A percentile compares a stretch with the other conserved stretches of the same genome.
phyloP scores from a whole-genome alignment of 495 filamentous ascomycete genomes.

The Cairneyella variabilis region DNA sequence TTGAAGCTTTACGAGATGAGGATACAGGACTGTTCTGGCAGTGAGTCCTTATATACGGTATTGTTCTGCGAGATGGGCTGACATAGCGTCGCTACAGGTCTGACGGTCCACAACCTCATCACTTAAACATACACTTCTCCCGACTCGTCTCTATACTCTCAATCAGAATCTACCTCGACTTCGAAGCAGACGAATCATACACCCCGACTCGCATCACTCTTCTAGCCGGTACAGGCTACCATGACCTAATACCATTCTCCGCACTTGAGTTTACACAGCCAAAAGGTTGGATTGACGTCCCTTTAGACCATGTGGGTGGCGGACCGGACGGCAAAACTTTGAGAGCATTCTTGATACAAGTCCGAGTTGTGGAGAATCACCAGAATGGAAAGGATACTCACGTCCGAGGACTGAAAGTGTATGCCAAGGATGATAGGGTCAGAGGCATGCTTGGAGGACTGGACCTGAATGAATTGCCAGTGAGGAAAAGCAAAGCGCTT shows the following conservation, averaged over 20 bases:
- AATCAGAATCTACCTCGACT: conserved; percentile 86
- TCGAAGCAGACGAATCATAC: conserved; percentile 88
- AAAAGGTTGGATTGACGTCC: conserved; percentile 85
- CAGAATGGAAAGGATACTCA: conserved; percentile 99
- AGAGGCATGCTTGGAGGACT: conserved; percentile 9
- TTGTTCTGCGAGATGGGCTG: neutral
- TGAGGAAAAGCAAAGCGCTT: conserved; percentile 7
- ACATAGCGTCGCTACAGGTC: conserved; percentile 43
- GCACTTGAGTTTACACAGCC: conserved; percentile 76
- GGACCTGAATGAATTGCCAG: conserved; percentile 3
- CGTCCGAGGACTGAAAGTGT: conserved; percentile 89
- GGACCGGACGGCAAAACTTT: conserved; percentile 64
- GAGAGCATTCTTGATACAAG: conserved; percentile 80
- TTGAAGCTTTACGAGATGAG: conserved; percentile 77
- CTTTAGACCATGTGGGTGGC: conserved; percentile 64
- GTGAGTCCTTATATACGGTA: conserved; percentile 32
- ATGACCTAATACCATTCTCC: conserved; percentile 81
- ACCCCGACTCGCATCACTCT: conserved; percentile 92
- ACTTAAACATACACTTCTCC: conserved; percentile 92
- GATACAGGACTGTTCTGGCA: conserved; percentile 88
- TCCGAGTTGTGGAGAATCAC: conserved; percentile 89
- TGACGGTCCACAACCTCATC: conserved; percentile 92
- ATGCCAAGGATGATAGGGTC: conserved; percentile 59
- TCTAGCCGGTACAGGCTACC: conserved; percentile 77
- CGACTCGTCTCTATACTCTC: conserved; percentile 81